Evolutionary conservation across 768 basidiomycete species (phyloP).

Genomic region (Erythrobasidium yunnanense): DNA sequence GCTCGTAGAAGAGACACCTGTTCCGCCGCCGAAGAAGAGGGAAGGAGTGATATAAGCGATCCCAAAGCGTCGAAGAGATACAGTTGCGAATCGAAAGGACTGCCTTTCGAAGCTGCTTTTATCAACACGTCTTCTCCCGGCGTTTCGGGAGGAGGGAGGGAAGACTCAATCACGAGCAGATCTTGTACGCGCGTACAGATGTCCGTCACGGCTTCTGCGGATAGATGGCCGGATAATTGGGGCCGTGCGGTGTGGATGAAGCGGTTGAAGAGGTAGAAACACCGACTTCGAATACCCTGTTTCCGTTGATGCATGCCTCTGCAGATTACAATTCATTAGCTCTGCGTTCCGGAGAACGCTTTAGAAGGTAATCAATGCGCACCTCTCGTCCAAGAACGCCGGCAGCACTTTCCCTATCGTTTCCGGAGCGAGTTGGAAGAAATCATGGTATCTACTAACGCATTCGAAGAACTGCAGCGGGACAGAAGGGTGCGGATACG

Average conservation of each 20-base stretch:
- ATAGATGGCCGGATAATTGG: constrained; percentile 50
- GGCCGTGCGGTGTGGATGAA: constrained; percentile 74
- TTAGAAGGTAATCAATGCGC: constrained; percentile 39
- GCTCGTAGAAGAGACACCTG: constrained; percentile 45
- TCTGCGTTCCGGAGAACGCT: not conserved
- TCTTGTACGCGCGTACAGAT: constrained; percentile 66
- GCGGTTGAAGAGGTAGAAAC: constrained; percentile 83
- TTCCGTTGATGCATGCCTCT: constrained; percentile 80
- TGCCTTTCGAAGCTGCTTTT: constrained; percentile 65
- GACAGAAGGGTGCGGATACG: constrained; percentile 73
- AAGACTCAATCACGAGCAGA: constrained; percentile 61
- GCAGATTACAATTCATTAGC: not conserved
- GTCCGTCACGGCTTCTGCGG: constrained; percentile 56
- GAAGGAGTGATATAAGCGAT: constrained; percentile 66
- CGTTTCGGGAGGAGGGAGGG: constrained; percentile 66
- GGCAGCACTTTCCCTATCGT: constrained; percentile 77
- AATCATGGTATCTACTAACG: constrained; percentile 80
- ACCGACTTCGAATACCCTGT: constrained; percentile 57
- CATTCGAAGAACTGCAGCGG: constrained; percentile 87
- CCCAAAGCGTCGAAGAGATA: constrained; percentile 91
- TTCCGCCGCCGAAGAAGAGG: constrained; percentile 38
- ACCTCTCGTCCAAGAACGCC: constrained; percentile 76
- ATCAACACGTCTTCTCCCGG: constrained; percentile 55
- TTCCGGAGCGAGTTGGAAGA: constrained; percentile 86
- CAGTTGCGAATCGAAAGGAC: constrained; percentile 73